Base-by-base conservation (phyloP, 2,329 filamentous ascomycete genomes). In the Colletotrichum euphorbiae region DNA sequence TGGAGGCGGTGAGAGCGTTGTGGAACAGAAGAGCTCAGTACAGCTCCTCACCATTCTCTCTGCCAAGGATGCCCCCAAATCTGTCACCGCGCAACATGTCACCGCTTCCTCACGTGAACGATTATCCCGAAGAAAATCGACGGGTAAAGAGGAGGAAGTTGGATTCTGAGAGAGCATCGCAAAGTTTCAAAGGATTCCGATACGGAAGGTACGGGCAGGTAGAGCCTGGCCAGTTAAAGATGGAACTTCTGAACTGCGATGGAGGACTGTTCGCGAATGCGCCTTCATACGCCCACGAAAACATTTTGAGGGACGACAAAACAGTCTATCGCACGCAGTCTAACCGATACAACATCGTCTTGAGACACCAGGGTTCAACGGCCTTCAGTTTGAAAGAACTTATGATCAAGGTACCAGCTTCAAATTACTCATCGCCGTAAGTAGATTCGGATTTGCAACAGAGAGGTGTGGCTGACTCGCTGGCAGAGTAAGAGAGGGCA, bases 211-310 rank as follows among this genome's bases (percentile, higher is more conserved):
- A 91, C 77, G 95, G 94, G 17, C 94, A 97, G 79, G 91, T 97
- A 15, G 92, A 96, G 69, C 88, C 93, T 0, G 94, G 94, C 3
- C 86, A 88, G 71, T 81, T 98, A 74, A 90, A 87, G 70, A 93
- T 98, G 92, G 92, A 97, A 76, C 90, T 98, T 70, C 87, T 93
- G 55, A 96, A 91, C 82, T 98, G 94, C 75, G 94, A 98, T 77
- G 94, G 93, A 45, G 94, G 94, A 48, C 84, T 89, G 66, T 89
- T 85, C 74, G 84, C 86, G 57, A 89, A 91, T 70, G 87, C 90
- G 73, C 80, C 83, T 62, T 80, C 83, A 11, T 92, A 93, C 71
- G 86, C 87, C 12, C 89, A 91, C 19, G 92, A 94, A 72, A 97
- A 97, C 76, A 90, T 98, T 31, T 84, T 98, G 70, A 89, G 88